Base-by-base conservation (phyloP, 1,284 basidiomycete genomes). In the Amylostereum chailletii region DNA sequence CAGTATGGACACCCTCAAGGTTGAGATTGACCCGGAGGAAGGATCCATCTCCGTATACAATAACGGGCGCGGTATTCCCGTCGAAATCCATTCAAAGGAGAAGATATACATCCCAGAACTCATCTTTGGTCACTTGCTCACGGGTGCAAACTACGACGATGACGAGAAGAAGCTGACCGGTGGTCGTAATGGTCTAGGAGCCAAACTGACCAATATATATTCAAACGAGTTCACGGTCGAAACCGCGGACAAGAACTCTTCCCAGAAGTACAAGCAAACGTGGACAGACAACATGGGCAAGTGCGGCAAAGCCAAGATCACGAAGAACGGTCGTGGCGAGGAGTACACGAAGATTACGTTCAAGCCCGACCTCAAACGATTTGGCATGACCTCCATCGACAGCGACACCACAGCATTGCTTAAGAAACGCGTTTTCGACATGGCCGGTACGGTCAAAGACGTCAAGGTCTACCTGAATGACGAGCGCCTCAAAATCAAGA, bases 151-250 rank as follows among this genome's bases (percentile, higher is more conserved):
- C 71, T 99, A 97, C 63, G 95, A 99, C 65, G 96, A 99, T 61
- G 90, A 94, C 66, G 94, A 99, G 71, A 97, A 94, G 76, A 99
- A 98, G 70, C 80, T 99, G 45, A 97, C 94, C 1, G 96, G 96
- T 70, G 96, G 96, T 68, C 83, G 96, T 62, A 99, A 99, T 64
- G 96, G 96, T 64, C 99, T 94, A 62, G 96, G 96, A 63, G 96
- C 96, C 47, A 97, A 99, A 69, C 79, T 99, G 44, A 89, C 96
- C 53, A 99, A 99, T 70, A 98, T 99, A 61, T 99, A 99, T 72
- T 99, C 96, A 2, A 86, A 81, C 56, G 90, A 96, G 67, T 99
- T 99, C 68, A 90, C 84, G n/a, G 77, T 99, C 62, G 96, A 99
- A 62, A 99, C 96, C 2, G 95, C 94, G 5, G 92, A 97, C 72